Percentiles rank a stretch among this genome's conserved stretches.
Conservation (phyloP, 73 alveolate species). For the Tetrahymena borealis region DNA sequence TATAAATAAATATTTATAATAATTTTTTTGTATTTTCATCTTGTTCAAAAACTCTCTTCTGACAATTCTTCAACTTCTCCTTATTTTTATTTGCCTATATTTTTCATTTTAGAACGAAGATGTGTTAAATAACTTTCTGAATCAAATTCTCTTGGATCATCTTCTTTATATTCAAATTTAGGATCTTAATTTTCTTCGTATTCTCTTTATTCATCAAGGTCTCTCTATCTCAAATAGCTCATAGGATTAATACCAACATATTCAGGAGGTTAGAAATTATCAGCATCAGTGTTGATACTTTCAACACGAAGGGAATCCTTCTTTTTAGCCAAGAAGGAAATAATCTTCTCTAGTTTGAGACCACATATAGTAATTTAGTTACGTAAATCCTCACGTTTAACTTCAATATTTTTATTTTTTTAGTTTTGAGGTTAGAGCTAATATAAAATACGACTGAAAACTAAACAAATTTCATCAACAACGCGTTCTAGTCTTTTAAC, state of each 20-base stretch:
- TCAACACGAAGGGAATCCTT: neutral
- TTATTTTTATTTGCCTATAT: neutral
- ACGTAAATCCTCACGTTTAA: neutral
- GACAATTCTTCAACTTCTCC: neutral
- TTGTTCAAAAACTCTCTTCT: neutral
- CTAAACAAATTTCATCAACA: neutral
- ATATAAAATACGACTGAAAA: neutral
- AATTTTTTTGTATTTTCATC: no score
- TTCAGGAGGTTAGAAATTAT: neutral
- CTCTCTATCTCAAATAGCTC: neutral
- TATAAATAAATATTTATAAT: no score
- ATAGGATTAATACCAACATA: neutral
- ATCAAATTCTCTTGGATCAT: neutral
- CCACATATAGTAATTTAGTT: neutral
- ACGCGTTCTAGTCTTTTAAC: neutral
- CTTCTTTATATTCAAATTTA: neutral
- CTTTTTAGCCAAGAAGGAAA: neutral
- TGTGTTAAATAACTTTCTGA: neutral
- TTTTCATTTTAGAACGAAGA: neutral
- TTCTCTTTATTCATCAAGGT: neutral
- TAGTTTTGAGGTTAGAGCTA: neutral
- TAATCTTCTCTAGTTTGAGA: neutral
- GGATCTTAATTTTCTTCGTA: neutral
- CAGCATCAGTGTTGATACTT: neutral
- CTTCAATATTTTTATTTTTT: neutral